Evolutionary conservation across 352 stramenopile genomes (phyloP), one percentile per base, ranked within the genome.

Genomic region (Globisporangium nodosum): DNA sequence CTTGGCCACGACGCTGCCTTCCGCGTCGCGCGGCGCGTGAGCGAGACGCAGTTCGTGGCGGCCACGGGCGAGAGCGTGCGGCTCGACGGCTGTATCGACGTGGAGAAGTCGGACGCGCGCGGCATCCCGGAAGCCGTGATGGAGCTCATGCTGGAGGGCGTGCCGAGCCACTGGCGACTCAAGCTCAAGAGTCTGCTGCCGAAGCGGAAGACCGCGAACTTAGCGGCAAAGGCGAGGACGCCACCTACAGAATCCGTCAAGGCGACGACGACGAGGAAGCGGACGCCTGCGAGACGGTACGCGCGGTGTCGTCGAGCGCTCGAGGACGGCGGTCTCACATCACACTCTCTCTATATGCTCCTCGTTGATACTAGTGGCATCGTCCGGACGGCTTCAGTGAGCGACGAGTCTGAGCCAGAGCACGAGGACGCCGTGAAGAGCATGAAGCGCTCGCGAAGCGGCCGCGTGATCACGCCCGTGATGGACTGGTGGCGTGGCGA

Each of bases 401-500:
- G 5, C 56, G 16, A 20, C 15, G 50, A 30, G n/a, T 48, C 42
- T 3, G 51, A 52, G 18, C 31, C 58, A 21, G 58, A 64, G 21
- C 31, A 40, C 13, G 54, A 63, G 15, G 33, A 53, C 3, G 35
- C 16, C 15, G 18, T 42, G 11, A 51, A 27, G 31, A 18, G 6
- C 8, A n/a, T 47, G 12, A 57, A 42, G 40, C 60, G 52, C 13
- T 71, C 65, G 18, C 55, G 62, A 12, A 69, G 70, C 31, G 59
- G 64, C 2, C 58, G 62, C 3, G 24, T 48, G 21, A 52, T 78
- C 31, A 76, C 63, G 2, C 71, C 71, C 0, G 58, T 75, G 54
- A 75, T 84, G 69, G 73, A 78, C 27, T 84, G 74, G 74, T 81
- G 74, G 73, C 73, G 69, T 31, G 69, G 67, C 45, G 71, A 81